Conservation (phyloP, 2,329 filamentous ascomycete species). For the Emmonsiellopsis sp. region DNA sequence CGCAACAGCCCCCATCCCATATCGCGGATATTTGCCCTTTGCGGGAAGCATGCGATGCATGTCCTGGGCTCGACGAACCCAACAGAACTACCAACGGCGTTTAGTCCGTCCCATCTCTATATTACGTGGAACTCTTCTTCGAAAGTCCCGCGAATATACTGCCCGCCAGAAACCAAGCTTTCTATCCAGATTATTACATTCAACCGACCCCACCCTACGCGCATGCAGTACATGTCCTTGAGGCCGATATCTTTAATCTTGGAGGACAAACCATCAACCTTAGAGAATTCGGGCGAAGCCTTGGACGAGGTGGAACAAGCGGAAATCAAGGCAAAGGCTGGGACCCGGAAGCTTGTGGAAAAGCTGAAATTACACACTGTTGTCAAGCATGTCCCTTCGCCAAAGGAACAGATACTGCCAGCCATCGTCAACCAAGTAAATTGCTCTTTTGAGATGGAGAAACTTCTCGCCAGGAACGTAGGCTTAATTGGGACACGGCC, state of each 20-base stretch:
- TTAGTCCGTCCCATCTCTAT: slow-evolving; percentile 63
- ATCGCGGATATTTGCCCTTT: slow-evolving; percentile 71
- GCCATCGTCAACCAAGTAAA: slow-evolving; percentile 90
- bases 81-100: slow-evolving; percentile 33
- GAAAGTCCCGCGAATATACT: slow-evolving; percentile 62
- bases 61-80: slow-evolving; percentile 78
- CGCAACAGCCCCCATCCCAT: slow-evolving; percentile 73
- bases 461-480: slow-evolving; percentile 79
- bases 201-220: slow-evolving; percentile 69
- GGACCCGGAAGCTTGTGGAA: slow-evolving; percentile 60
- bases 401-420: slow-evolving; percentile 71
- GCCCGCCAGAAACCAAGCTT: slow-evolving; percentile 52
- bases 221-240: slow-evolving; percentile 95
- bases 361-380: slow-evolving; percentile 87
- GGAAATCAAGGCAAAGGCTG: slow-evolving; percentile 58
- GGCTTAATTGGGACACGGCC: slow-evolving; percentile 71
- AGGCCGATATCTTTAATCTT: slow-evolving; percentile 80
- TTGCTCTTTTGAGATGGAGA: slow-evolving; percentile 83
- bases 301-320: slow-evolving; percentile 58
- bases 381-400: slow-evolving; percentile 61
- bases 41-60: slow-evolving; percentile 71
- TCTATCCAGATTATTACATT: slow-evolving; percentile 85
- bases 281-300: slow-evolving; percentile 23
- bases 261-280: slow-evolving; percentile 53
- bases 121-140: slow-evolving; percentile 43